Base-by-base conservation (phyloP, 164 flowering plant genomes). In the Vitis vinifera region DNA sequence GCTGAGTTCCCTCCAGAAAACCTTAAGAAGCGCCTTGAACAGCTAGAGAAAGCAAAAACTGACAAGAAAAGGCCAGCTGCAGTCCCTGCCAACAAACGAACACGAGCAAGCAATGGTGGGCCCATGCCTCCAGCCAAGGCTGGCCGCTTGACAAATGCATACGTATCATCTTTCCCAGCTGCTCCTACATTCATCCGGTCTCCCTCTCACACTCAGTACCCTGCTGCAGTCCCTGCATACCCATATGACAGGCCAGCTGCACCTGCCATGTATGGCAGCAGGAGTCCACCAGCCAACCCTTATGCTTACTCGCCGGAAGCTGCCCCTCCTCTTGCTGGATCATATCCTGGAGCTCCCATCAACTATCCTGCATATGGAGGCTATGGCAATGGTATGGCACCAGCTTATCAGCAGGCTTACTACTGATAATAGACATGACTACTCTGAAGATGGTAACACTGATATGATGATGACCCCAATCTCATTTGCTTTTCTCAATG, bases 71-170 rank as follows among this genome's bases (percentile, higher is more conserved):
- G 73, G 77, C 89, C 94, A 16, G 89, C 83, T 58, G 82, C 87
- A 31, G 88, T 79, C 56, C 93, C 98, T 63, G 95, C 99, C 52
- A 89, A 87, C 85, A 94, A 94, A 79, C 76, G 99, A 63, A 94
- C 97, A 17, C 81, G 99, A 55, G 94, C 89, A 15, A 87, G 82
- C 84, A 91, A 81, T 73, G 88, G 87, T 7, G 98, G 98, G 3
- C 97, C 95, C 14, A 94, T 94, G 98, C 98, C 98, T 60, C 98
- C 98, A 48, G 98, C 98, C 64, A 94, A 94, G 85, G 98, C 98
- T 51, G 98, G 97, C 5, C 95, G 98, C 31, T 73, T 83, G 31
- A 86, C 91, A 60, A 92, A 94, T 78, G 97, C 97, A 19, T 91
- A 94, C 52, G 98, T 94, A 0, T 92, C 98, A 47, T 91, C 98